Evolutionary conservation across 768 basidiomycete genomes (phyloP).

Genomic region (Lactarius tabidus): DNA sequence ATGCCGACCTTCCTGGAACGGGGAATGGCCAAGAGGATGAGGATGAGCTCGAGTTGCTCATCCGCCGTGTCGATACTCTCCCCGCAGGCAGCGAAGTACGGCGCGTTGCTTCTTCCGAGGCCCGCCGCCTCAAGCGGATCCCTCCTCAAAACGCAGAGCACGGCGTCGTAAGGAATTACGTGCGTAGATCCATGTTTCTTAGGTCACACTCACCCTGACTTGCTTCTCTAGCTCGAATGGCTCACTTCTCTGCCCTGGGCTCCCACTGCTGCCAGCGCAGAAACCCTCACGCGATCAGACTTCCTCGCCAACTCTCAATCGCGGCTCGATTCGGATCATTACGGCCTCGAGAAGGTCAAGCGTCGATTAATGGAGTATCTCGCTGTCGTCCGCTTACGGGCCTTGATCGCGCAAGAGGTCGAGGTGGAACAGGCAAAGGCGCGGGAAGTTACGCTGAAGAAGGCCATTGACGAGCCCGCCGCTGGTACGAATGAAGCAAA

Average conservation of each 20-base stretch:
- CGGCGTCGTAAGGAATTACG: conserved; percentile 82
- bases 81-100: conserved; percentile 71
- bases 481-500: conserved; percentile 19
- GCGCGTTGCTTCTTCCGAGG: conserved; percentile 78
- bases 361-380: conserved; percentile 88
- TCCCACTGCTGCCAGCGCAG: conserved; percentile 38
- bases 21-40: conserved; percentile 48
- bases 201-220: not conserved
- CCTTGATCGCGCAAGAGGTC: conserved; percentile 23
- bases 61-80: conserved; percentile 70
- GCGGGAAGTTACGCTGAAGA: conserved; percentile 25
- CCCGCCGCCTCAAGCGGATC: conserved; percentile 80
- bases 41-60: conserved; percentile 73
- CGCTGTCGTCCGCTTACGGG: conserved; percentile 66
- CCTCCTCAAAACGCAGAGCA: conserved; percentile 88
- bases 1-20: not conserved
- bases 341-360: conserved; percentile 90
- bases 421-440: conserved; percentile 14
- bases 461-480: conserved; percentile 19
- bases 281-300: conserved; percentile 45
- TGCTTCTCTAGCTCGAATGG: conserved; percentile 72
- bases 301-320: conserved; percentile 68
- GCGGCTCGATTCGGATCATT: conserved; percentile 88
- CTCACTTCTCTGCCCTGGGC: conserved; percentile 84
- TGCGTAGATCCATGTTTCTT: conserved; percentile 36